Evolutionary conservation across 1,284 basidiomycete species (phyloP).

Genomic region (Heterobasidion occidentale): DNA sequence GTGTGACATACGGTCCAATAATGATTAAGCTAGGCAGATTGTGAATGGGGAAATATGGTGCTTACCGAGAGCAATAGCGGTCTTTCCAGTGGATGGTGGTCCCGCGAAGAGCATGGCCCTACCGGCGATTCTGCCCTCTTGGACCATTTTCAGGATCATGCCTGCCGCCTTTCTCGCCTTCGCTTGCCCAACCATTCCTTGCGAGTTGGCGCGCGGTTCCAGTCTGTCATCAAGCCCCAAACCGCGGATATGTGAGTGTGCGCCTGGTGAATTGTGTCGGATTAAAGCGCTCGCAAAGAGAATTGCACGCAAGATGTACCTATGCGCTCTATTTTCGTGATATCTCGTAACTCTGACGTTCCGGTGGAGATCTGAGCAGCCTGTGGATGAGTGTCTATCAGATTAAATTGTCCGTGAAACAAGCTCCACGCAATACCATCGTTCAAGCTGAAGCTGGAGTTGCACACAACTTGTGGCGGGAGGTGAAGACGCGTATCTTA

Average conservation of each 20-base stretch:
- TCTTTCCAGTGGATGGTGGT: constrained; percentile 95
- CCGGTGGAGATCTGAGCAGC: constrained; percentile 67
- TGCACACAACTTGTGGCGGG: no score
- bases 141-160: constrained; percentile 97
- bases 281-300: background rate
- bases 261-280: constrained; percentile 41
- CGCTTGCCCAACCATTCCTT: constrained; percentile 96
- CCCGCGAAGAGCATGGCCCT: constrained; percentile 95
- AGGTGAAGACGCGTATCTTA: no score
- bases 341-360: constrained; percentile 74
- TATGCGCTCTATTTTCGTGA: constrained; percentile 95
- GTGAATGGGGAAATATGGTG: background rate
- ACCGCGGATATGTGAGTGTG: constrained; percentile 96
- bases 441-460: no score
- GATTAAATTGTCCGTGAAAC: background rate
- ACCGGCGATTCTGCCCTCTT: constrained; percentile 91
- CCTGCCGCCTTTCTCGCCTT: constrained; percentile 96
- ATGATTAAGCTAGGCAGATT: background rate
- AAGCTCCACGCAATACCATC: no score
- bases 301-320: constrained; percentile 36
- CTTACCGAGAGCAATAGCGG: constrained; percentile 91
- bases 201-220: constrained; percentile 81
- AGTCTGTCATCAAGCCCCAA: constrained; percentile 89
- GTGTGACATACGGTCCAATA: background rate
- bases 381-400: constrained; percentile 18